Base-by-base conservation (phyloP, 805 yeast species). In the Saccharomycopsis sp. region DNA sequence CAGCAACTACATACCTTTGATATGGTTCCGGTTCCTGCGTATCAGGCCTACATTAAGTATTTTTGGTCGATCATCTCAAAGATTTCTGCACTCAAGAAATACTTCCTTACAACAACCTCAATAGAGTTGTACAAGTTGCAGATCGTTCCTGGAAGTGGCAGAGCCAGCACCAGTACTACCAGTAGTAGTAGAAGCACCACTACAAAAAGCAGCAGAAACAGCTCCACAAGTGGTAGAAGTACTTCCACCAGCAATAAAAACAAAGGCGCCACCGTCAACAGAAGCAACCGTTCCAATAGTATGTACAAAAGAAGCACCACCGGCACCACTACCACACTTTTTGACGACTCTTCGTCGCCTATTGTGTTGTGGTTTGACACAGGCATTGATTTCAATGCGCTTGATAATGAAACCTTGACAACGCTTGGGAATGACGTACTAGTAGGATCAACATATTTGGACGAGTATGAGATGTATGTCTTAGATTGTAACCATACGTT, bases 361-460 rank as follows among this genome's bases (percentile, higher is more conserved):
- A 44, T 44, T n/a, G 22, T 19, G 22, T 44, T 44, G 22, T 44
- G 49, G 49, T 44, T 44, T 44, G 49, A 44, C 22, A 44, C 49
- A 44, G 49, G 49, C 22, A 17, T 44, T 44, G 49, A 44, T n/a
- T 44, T 44, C 49, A 44, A 44, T 44, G 49, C 49, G 22, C 7
- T 44, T 17, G 49, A 44, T 19, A 44, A 44, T 44, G 49, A 44
- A 17, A 44, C 49, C 7, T 19, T 44, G 22, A 17, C 22, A 7
- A 44, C 22, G 7, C 7, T 29, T 34, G 44, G 22, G n/a, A 53
- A 53, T 35, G 55, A 17, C 19, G 51, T 35, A 54, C 38, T 42
- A 35, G 55, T 12, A 55, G 58, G 34, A 41, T 23, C 17, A 15
- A 14, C 38, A 23, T 56, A 44, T 44, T 44, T 44, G 22, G 38